A percentile compares a stretch with the other conserved stretches of the same genome.
phyloP scores from a whole-genome alignment of 305 asterid genomes.

The Solanum hybrid region DNA sequence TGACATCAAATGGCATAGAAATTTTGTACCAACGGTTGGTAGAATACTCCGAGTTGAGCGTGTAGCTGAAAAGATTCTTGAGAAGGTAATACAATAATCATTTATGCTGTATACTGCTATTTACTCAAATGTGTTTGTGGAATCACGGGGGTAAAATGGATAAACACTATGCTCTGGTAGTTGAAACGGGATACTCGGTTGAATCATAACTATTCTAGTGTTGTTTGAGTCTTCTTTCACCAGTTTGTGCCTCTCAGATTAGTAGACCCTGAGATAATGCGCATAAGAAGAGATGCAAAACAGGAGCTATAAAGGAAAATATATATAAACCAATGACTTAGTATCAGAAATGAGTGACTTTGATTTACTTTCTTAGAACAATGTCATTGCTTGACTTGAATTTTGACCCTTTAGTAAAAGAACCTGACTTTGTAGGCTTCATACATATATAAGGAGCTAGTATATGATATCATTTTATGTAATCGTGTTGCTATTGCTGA shows the following conservation, averaged over 20 bases:
- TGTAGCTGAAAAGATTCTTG: slow-evolving; percentile 69
- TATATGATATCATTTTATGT: neutral
- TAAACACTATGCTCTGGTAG: neutral
- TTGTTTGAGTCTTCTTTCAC: neutral
- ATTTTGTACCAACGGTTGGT: slow-evolving; percentile 56
- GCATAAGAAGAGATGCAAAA: neutral
- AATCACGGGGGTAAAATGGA: neutral
- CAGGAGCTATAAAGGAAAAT: neutral
- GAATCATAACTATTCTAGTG: neutral
- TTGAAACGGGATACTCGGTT: neutral
- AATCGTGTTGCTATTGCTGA: neutral
- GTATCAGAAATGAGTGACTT: neutral
- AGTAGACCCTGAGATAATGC: neutral
- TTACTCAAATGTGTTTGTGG: neutral
- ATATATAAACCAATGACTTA: neutral
- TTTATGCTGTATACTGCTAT: neutral
- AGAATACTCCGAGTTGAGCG: slow-evolving; percentile 77
- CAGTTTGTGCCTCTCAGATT: neutral
- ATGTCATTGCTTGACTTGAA: neutral
- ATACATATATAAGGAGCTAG: neutral
- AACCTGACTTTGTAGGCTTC: neutral
- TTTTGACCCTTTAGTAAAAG: neutral
- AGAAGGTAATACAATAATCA: slow-evolving; percentile 37
- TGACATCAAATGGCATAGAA: slow-evolving; percentile 65
- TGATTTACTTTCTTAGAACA: neutral